Evolutionary conservation across 805 yeast genomes (phyloP).

Genomic region (Yarrowia divulgata): DNA sequence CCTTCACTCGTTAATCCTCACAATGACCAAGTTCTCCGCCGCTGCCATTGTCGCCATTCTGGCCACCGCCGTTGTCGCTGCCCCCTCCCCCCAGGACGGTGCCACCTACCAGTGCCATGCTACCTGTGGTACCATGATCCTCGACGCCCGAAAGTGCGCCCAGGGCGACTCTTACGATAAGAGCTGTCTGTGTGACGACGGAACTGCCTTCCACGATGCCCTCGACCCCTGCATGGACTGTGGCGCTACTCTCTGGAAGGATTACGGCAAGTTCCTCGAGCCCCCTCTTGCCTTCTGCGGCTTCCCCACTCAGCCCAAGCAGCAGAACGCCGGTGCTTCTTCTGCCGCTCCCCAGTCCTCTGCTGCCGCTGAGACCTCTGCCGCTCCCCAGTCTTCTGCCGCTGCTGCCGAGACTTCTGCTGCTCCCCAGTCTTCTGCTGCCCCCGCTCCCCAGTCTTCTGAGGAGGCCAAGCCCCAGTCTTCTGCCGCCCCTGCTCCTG

Average conservation of each 20-base stretch:
- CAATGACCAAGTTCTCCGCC: slow-evolving; percentile 37
- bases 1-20: slow-evolving; percentile 34
- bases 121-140: slow-evolving; percentile 36
- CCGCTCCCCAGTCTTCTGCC: slow-evolving; percentile 1
- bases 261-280: slow-evolving; percentile 36
- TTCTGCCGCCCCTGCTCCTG: slow-evolving; percentile 15
- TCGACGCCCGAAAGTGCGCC: slow-evolving; percentile 31
- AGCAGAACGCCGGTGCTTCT: neutral
- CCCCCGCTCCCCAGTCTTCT: slow-evolving; percentile 3
- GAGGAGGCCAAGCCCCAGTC: slow-evolving; percentile 9
- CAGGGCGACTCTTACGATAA: slow-evolving; percentile 19
- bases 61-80: slow-evolving; percentile 65
- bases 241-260: slow-evolving; percentile 34
- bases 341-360: slow-evolving; percentile 15
- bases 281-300: slow-evolving; percentile 31
- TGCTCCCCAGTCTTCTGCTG: slow-evolving; percentile 6
- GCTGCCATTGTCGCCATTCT: slow-evolving; percentile 67
- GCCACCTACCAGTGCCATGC: slow-evolving; percentile 36
- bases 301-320: slow-evolving; percentile 36
- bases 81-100: slow-evolving; percentile 29
- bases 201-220: slow-evolving; percentile 13
- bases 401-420: slow-evolving; percentile 15
- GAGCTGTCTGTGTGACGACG: slow-evolving; percentile 26
- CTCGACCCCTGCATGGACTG: slow-evolving; percentile 14
- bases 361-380: neutral